Evolutionary conservation across 1,284 basidiomycete genomes (phyloP).

Genomic region (Ustilago shanxiensis): DNA sequence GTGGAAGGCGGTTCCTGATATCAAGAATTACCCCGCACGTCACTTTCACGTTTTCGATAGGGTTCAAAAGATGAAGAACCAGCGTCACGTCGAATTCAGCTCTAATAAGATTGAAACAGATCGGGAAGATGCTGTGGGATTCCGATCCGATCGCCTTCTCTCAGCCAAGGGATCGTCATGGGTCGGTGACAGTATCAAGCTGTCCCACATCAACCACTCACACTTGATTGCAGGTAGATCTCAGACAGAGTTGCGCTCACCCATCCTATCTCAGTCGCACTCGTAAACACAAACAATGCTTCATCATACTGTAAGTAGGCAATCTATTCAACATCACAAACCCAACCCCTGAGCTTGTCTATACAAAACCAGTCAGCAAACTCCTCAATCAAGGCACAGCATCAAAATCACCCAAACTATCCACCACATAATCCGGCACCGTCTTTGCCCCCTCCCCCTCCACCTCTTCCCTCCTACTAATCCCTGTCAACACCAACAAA

Average conservation of each 20-base stretch:
- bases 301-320: too few relatives aligned
- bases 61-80: background rate
- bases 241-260: too few relatives aligned
- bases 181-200: background rate
- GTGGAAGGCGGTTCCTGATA: background rate
- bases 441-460: slow-evolving; percentile 74
- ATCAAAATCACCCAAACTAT: slow-evolving; percentile 65
- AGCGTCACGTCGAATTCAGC: too few relatives aligned
- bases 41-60: background rate
- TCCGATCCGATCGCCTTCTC: background rate
- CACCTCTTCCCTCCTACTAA: slow-evolving; percentile 65
- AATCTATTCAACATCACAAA: background rate
- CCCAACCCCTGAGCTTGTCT: background rate
- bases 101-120: too few relatives aligned
- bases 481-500: slow-evolving; percentile 90
- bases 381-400: slow-evolving; percentile 34
- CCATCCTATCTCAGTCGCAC: too few relatives aligned
- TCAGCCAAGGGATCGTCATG: background rate
- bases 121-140: background rate
- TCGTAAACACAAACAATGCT: too few relatives aligned
- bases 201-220: background rate
- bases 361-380: background rate
- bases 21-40: background rate
- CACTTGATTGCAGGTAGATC: background rate
- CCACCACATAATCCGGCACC: slow-evolving; percentile 64